Percentiles rank a stretch among this genome's conserved stretches.
Conservation (phyloP, 139 green algal species). For the Nannochloris sp. region DNA sequence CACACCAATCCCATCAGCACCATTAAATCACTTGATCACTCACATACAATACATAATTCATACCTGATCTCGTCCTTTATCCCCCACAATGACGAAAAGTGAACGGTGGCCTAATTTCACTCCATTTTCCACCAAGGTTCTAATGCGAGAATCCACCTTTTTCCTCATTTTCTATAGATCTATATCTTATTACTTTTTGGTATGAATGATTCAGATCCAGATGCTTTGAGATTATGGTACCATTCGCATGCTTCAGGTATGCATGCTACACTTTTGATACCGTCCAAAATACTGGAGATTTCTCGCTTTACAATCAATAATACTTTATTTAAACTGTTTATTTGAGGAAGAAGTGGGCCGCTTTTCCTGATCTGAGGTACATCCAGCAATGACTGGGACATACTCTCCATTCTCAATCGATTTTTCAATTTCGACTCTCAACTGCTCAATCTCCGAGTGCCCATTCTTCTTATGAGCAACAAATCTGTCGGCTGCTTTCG, state of each 20-base stretch:
- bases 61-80: slow-evolving; percentile 86
- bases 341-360: neutral
- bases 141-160: slow-evolving; percentile 91
- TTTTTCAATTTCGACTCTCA: neutral
- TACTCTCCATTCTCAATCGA: neutral
- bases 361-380: neutral
- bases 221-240: neutral
- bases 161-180: slow-evolving; percentile 79
- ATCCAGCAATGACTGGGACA: neutral
- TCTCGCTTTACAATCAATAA: too few species aligned
- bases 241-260: neutral
- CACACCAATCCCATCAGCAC: neutral
- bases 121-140: slow-evolving; percentile 95
- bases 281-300: too few species aligned
- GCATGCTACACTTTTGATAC: too few species aligned
- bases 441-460: slow-evolving; percentile 9
- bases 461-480: slow-evolving; percentile 4
- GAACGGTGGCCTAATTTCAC: slow-evolving; percentile 77
- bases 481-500: slow-evolving; percentile 10
- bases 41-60: neutral
- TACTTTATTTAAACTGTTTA: too few species aligned
- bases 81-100: slow-evolving; percentile 94
- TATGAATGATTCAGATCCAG: neutral
- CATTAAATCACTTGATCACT: neutral
- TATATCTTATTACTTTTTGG: neutral